Evolutionary conservation across 2,329 filamentous ascomycete species (phyloP).

Genomic region (Nemania sp.): DNA sequence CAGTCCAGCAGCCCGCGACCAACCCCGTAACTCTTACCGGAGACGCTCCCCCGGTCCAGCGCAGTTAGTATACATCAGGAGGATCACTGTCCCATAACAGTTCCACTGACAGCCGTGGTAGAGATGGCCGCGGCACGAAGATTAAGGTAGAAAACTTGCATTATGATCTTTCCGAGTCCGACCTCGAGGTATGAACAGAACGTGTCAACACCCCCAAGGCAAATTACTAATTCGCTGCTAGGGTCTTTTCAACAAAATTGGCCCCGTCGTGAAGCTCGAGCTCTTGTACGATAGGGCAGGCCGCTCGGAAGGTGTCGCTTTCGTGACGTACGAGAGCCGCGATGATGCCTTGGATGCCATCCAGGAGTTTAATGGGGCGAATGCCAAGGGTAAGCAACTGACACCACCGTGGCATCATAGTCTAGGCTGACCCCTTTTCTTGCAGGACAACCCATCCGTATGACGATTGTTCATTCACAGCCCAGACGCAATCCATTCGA

Average conservation of each 20-base stretch:
- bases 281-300: constrained; percentile 86
- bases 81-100: not conserved
- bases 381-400: constrained; percentile 70
- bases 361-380: constrained; percentile 82
- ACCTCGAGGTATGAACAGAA: constrained; percentile 67
- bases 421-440: constrained; percentile 7
- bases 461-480: constrained; percentile 65
- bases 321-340: constrained; percentile 74
- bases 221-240: constrained; percentile 45
- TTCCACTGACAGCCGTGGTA: constrained; percentile 34
- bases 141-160: constrained; percentile 88
- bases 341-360: constrained; percentile 76
- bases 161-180: constrained; percentile 85
- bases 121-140: constrained; percentile 64
- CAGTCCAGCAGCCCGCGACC: constrained; percentile 30
- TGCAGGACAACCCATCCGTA: constrained; percentile 75
- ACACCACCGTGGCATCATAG: not conserved
- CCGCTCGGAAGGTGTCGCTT: constrained; percentile 82
- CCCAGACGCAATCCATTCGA: constrained; percentile 61
- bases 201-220: not conserved
- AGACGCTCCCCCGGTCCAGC: constrained; percentile 47
- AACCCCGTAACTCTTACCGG: constrained; percentile 30
- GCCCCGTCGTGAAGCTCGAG: constrained; percentile 68
- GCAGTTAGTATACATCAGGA: constrained; percentile 22
- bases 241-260: constrained; percentile 82